phyloP scores from a whole-genome alignment of 371 early-diverging fungal species.

The Apophysomyces elegans region DNA sequence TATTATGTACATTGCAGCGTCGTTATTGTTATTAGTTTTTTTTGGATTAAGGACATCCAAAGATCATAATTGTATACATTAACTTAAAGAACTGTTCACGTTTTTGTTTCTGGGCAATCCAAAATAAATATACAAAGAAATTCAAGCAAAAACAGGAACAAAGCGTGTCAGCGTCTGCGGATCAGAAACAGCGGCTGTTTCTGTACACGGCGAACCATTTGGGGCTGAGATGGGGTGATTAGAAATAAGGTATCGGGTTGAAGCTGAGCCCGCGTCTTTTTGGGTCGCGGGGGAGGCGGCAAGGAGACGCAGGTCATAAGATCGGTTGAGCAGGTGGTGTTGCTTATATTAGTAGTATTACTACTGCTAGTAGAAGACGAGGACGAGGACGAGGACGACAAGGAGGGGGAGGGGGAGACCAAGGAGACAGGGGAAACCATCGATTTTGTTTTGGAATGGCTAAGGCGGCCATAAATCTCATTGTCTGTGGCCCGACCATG shows the following conservation, averaged over 20 bases:
- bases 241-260: constrained; percentile 3
- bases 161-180: background rate
- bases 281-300: constrained; percentile 6
- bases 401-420: background rate
- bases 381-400: constrained; percentile 1
- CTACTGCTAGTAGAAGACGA: background rate
- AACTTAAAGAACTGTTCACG: too few relatives aligned
- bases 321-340: background rate
- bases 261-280: background rate
- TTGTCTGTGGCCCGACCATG: constrained; percentile 35
- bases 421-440: background rate
- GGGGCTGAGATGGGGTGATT: constrained; percentile 17
- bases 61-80: too few relatives aligned
- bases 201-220: constrained; percentile 1
- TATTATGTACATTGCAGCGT: too few relatives aligned
- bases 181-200: background rate
- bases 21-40: too few relatives aligned
- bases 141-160: background rate
- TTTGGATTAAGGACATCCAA: too few relatives aligned
- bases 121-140: background rate
- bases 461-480: constrained; percentile 27
- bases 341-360: background rate
- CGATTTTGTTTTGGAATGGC: background rate
- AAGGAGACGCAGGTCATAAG: constrained; percentile 2
- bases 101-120: too few relatives aligned